Evolutionary conservation across 176 grass and related monocot genomes (phyloP), one percentile per base, ranked within the genome.

Genomic region (Phragmites australis): DNA sequence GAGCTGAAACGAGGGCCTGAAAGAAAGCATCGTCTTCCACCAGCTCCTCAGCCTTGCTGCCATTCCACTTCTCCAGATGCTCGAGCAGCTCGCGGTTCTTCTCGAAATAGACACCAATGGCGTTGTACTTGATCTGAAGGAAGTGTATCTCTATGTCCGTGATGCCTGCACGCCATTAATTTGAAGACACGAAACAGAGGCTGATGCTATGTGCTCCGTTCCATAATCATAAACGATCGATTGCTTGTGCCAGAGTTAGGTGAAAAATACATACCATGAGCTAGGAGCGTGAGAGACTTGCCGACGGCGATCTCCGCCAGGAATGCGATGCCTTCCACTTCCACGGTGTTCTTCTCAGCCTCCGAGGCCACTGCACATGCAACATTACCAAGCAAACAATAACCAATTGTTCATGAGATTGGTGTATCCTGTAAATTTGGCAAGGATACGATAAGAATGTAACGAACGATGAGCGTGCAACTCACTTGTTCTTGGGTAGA

Each of bases 61-160:
- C 86, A 75, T 88, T 93, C 89, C 89, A 98, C 1, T 19, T 50
- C 1, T 32, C 51, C 48, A 98, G 68, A 26, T 89, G 88, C 10
- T 47, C 61, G 2, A 87, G 10, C 0, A 0, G 1, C 7, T 0
- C 1, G 6, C 9, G n/a, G n/a, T n/a, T 23, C 34, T 57, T 87
- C 6, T 87, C 90, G 46, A 98, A 59, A 85, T 98, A 98, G 62
- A 98, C 71, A 18, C 92, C 95, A 2, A 98, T 82, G 13, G 95
- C 92, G 53, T 87, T 98, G 81, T 57, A 94, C 77, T 94, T 98
- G 83, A 98, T 98, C 74, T 94, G 95, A 21, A 98, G 90, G 86
- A 92, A 98, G 29, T 98, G 95, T 52, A 98, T 91, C 87, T 93
- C 92, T 27, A 94, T 94, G 83, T 94, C 95, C 17, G 95, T 98